Base-by-base conservation (phyloP, 768 basidiomycete genomes). In the Boletus barrowsii region DNA sequence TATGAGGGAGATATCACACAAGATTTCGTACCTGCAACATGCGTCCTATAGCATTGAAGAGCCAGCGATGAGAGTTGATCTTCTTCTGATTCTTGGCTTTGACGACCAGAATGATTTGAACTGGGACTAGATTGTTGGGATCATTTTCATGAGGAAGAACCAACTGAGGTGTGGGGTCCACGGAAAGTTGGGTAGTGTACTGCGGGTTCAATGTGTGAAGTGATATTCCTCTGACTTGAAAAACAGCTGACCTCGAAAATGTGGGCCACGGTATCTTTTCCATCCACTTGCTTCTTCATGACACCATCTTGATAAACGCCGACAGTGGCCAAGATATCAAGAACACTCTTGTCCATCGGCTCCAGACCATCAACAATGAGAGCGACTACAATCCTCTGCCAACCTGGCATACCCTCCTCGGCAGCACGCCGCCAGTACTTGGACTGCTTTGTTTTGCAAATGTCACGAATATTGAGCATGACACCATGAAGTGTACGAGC, bases 381-480 rank as follows among this genome's bases (percentile, higher is more conserved):
- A 40, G 90, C 88, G 20, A 96, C 93, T 5, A 84, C 84, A 62
- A 98, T 94, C 67, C 82, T 87, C 68, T 97, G 90, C 95, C 95
- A 98, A 10, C 79, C 86, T 37, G 91, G 90, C 50, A 81, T 79
- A 42, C 91, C 90, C 66, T 92, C 90, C 69, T 92, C 90, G 10
- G 91, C 86, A 48, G 80, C 81, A 55, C 83, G 80, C 42, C 87
- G 80, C 91, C 93, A 93, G 73, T 88, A 96, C 70, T 93, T 93
- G 58, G 88, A 92, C 65, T 90, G 88, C 70, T 95, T 95, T 40
- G 92, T 94, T 74, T 89, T 93, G 82, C 93, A 95, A 61, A 98
- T 98, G 63, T 98, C 90, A 60, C 95, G 89, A 57, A 98, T 96
- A 72, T 99, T 98, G 58, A 96, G 72, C 95, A 98, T 98, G 64